Evolutionary conservation across 1,284 basidiomycete species (phyloP).

Genomic region (Vanrija pseudolonga): DNA sequence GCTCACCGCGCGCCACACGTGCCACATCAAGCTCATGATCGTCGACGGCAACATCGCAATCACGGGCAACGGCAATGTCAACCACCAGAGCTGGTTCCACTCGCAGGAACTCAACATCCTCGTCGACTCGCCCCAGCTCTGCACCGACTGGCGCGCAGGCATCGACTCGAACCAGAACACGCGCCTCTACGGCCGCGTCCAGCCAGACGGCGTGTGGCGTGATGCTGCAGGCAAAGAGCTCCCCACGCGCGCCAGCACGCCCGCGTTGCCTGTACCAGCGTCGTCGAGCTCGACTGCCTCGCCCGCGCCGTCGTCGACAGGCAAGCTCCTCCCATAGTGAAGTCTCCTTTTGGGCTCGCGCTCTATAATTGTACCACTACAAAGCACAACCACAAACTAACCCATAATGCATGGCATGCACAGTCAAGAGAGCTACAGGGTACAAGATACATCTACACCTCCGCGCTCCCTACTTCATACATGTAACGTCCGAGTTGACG

Average conservation of each 20-base stretch:
- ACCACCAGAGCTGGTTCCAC: constrained; percentile 70
- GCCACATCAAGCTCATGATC: constrained; percentile 66
- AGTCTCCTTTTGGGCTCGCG: too few relatives aligned
- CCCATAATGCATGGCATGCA: too few relatives aligned
- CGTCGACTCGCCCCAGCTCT: constrained; percentile 60
- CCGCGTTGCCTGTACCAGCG: background rate
- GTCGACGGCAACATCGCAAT: constrained; percentile 65
- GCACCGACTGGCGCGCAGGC: constrained; percentile 59
- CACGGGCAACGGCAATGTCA: constrained; percentile 46
- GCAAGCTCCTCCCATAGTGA: background rate
- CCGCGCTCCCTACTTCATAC: too few relatives aligned
- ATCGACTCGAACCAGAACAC: constrained; percentile 66
- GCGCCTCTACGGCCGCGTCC: constrained; percentile 54
- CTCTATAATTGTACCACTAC: too few relatives aligned
- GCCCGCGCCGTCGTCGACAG: background rate
- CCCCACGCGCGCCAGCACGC: background rate
- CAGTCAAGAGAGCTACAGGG: too few relatives aligned
- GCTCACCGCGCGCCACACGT: constrained; percentile 60
- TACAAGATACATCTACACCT: too few relatives aligned
- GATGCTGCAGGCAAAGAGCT: constrained; percentile 23
- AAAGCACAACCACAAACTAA: too few relatives aligned
- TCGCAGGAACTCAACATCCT: constrained; percentile 70
- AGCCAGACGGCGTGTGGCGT: constrained; percentile 32
- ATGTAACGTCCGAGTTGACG: too few relatives aligned
- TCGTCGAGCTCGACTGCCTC: background rate